These are phyloP conservation scores for Furcasterigmium furcatum DNA, from an alignment of 2,329 filamentous ascomycete genomes.

Conservation along the genomic window DNA sequence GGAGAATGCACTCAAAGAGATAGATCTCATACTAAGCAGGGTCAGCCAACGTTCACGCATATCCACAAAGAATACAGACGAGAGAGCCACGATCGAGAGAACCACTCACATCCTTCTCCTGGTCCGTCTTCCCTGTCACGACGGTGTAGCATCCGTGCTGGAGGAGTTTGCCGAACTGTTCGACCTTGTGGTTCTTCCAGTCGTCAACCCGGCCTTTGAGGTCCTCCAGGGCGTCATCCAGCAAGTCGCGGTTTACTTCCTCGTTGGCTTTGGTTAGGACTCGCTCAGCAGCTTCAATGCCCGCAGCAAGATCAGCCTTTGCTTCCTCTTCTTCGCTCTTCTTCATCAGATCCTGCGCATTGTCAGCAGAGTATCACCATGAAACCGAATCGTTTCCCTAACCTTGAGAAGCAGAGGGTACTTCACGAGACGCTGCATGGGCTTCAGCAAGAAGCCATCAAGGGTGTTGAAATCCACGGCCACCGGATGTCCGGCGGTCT, in stretches of 20 bases:
- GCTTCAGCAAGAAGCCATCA: slow-evolving; percentile 91
- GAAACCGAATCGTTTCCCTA: slow-evolving; percentile 18
- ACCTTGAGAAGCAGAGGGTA: slow-evolving; percentile 89
- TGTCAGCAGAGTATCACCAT: slow-evolving; percentile 17
- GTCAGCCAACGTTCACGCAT: slow-evolving; percentile 3
- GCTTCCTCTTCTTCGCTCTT: slow-evolving; percentile 73
- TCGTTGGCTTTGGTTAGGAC: slow-evolving; percentile 85
- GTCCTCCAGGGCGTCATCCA: slow-evolving; percentile 80
- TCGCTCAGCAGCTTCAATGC: slow-evolving; percentile 78
- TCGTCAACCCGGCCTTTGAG: slow-evolving; percentile 83
- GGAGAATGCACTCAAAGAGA: slow-evolving; percentile 89
- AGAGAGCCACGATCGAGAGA: too few species aligned
- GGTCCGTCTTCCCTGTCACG: slow-evolving; percentile 82
- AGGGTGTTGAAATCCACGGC: slow-evolving; percentile 84
- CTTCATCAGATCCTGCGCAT: slow-evolving; percentile 72
- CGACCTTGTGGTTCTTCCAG: slow-evolving; percentile 91
- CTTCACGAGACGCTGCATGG: slow-evolving; percentile 92
- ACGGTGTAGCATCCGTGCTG: slow-evolving; percentile 90
- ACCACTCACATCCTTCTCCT: slow-evolving; percentile 77
- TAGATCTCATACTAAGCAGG: slow-evolving; percentile 83
- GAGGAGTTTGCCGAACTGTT: slow-evolving; percentile 86
- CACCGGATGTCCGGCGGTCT: slow-evolving; percentile 70
- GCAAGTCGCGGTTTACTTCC: slow-evolving; percentile 83
- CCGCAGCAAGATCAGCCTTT: slow-evolving; percentile 68
- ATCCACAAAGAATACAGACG: too few species aligned